These are phyloP conservation scores for Suillus clintonianus DNA, from an alignment of 768 basidiomycete genomes.

Conservation along the genomic window DNA sequence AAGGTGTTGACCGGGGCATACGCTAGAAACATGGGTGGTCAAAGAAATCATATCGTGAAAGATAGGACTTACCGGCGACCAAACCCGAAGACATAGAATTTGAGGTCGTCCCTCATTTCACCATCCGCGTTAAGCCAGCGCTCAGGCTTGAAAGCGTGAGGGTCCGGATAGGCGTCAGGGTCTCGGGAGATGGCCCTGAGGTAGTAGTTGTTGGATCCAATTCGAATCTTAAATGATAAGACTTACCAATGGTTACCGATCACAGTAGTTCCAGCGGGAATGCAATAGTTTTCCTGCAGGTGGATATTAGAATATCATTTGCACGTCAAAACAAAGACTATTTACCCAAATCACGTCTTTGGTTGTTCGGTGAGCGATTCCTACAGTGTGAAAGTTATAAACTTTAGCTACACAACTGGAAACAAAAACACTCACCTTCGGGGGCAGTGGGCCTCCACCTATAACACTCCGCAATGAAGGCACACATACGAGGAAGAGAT, in stretches of 20 bases:
- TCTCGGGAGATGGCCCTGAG: conserved; percentile 38
- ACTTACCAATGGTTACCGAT: conserved; percentile 19
- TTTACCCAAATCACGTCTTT: conserved; percentile 20
- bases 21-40: conserved; percentile 28
- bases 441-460: conserved; percentile 35
- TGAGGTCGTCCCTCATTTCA: conserved; percentile 45
- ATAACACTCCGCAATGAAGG: conserved; percentile 36
- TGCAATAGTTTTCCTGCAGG: conserved; percentile 13
- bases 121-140: conserved; percentile 28
- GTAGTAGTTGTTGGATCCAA: neutral
- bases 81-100: conserved; percentile 53
- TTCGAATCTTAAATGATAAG: no score
- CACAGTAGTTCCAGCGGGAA: conserved; percentile 20
- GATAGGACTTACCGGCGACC: conserved; percentile 35
- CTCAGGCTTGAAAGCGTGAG: conserved; percentile 36
- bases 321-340: neutral
- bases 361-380: conserved; percentile 12
- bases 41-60: conserved; percentile 1
- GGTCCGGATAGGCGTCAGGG: conserved; percentile 37
- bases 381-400: conserved; percentile 6
- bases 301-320: neutral
- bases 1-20: conserved; percentile 64
- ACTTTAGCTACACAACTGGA: neutral
- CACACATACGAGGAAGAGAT: conserved; percentile 30
- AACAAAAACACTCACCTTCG: conserved; percentile 14